A percentile compares a stretch with the other conserved stretches of the same genome.
Conservation (phyloP, 1,284 basidiomycete species). For the Cryptococcus sp. region DNA sequence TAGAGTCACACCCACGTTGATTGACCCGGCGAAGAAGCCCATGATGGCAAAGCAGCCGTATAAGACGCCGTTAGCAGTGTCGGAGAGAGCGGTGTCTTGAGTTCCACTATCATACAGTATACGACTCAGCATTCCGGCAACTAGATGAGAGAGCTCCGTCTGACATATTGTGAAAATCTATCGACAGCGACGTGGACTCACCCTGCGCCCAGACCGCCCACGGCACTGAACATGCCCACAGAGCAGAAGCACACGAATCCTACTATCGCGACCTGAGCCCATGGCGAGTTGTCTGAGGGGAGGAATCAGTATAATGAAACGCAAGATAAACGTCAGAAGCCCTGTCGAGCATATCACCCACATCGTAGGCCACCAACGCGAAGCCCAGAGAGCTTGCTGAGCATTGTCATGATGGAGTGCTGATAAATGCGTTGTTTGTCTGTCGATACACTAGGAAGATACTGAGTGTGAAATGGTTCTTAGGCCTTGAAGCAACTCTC, state of each 20-base stretch:
- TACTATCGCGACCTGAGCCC: constrained; percentile 55
- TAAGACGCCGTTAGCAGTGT: constrained; percentile 56
- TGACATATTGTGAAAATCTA: background rate
- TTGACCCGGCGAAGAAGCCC: constrained; percentile 58
- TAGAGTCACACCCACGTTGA: constrained; percentile 54
- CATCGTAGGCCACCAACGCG: constrained; percentile 11
- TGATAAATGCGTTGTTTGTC: too few relatives aligned
- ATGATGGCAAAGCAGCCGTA: constrained; percentile 57
- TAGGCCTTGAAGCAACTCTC: too few relatives aligned
- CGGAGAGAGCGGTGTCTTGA: constrained; percentile 54
- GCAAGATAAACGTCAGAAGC: background rate
- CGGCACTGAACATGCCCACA: constrained; percentile 60
- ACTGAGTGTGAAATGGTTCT: too few relatives aligned
- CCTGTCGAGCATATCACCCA: constrained; percentile 5
- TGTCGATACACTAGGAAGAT: too few relatives aligned
- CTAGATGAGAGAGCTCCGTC: background rate
- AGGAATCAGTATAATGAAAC: background rate
- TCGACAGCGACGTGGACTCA: constrained; percentile 4
- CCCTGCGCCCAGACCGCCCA: constrained; percentile 58
- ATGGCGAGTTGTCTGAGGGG: constrained; percentile 49
- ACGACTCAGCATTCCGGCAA: background rate
- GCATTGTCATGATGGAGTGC: constrained; percentile 1
- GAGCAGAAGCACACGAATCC: constrained; percentile 56
- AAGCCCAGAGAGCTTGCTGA: constrained; percentile 2
- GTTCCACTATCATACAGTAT: constrained; percentile 40